Base-by-base conservation (phyloP, 805 yeast species). In the Scheffersomyces lignosus region DNA sequence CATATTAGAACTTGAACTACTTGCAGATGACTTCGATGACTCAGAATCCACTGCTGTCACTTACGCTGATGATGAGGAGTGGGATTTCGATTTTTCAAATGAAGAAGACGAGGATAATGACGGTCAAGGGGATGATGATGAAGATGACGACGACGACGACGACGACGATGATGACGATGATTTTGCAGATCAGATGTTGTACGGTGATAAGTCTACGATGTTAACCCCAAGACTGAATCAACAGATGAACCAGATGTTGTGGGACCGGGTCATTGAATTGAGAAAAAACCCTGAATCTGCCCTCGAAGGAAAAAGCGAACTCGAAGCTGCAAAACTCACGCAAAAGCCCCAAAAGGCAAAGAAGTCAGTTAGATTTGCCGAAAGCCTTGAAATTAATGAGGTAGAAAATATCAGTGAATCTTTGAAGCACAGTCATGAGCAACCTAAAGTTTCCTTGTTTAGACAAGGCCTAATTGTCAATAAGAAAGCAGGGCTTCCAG, bases 371-470 rank as follows among this genome's bases (percentile, higher is more conserved):
- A 56, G 71, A 13, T 83, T 82, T 59, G 68, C 80, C 0, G 66
- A 68, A 1, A 61, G 61, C 2, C 63, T 80, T 22, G 76, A 80
- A 30, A 73, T 83, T 8, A 81, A 80, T 43, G 80, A 78, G 38
- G 69, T 83, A 32, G 83, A 77, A 33, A 75, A 78, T 44, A 64
- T 79, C 3, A 77, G 81, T 51, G 70, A 69, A 20, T 69, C 69
- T 25, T 49, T 77, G 42, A 70, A 56, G 43, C 48, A 59, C 12
- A 54, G 52, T 12, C 49, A 54, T 30, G 30, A 25, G 10, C 30
- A 29, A 6, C 36, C 39, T 5, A 37, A 34, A 20, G 29, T 39
- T 14, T 44, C 48, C 3, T 17, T 44, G 15, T 46, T 44, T 35
- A 43, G 29, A 32, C 49, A 45, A 22, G 34, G 37, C 13, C 18